These are phyloP conservation scores for Solanum pimpinellifolium DNA, from an alignment of 257 asterid genomes.

Conservation along the genomic window DNA sequence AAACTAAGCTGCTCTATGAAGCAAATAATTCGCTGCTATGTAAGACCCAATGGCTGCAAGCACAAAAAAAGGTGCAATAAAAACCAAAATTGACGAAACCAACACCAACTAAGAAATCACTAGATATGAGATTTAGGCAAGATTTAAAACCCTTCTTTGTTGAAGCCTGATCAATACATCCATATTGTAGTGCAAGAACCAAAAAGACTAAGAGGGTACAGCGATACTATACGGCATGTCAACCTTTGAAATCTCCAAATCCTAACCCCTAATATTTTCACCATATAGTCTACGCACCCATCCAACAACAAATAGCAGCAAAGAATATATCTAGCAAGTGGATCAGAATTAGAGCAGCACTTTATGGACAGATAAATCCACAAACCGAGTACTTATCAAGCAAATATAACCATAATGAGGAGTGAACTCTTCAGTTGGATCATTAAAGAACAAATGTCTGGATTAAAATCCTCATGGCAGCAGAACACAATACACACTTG, in stretches of 20 bases:
- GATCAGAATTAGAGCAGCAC: neutral
- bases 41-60: too few relatives aligned
- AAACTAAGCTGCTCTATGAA: too few relatives aligned
- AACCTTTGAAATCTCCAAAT: neutral
- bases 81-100: neutral
- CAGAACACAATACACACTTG: neutral
- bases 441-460: neutral
- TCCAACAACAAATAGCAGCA: too few relatives aligned
- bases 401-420: neutral
- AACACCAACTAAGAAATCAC: neutral
- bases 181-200: neutral
- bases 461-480: neutral
- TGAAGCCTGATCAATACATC: neutral
- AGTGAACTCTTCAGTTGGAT: neutral
- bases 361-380: neutral
- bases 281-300: neutral
- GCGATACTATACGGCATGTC: neutral
- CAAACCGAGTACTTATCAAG: neutral
- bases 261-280: neutral
- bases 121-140: neutral
- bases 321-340: neutral
- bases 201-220: neutral
- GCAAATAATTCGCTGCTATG: too few relatives aligned
- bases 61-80: neutral
- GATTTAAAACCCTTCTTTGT: neutral